A percentile compares a stretch with the other conserved stretches of the same genome.
Evolutionary conservation across 345 rosid species (phyloP).

Genomic region (Gossypium rotundifolium): DNA sequence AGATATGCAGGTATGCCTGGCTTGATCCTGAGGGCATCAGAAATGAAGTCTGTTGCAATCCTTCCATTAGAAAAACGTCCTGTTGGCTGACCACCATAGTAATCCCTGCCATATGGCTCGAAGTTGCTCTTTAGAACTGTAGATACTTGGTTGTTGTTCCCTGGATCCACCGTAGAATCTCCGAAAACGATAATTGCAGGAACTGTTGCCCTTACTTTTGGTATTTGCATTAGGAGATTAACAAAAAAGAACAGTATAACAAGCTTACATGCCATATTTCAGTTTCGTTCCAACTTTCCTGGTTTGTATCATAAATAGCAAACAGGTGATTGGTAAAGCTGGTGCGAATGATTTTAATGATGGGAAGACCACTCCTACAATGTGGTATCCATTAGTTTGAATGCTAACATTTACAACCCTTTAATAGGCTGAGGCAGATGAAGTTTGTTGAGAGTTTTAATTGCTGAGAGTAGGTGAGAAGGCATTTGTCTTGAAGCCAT

Average conservation of each 20-base stretch:
- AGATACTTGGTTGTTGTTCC: slow-evolving; percentile 67
- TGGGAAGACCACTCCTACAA: not conserved
- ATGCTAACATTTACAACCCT: not conserved
- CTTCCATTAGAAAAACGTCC: slow-evolving; percentile 87
- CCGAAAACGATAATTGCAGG: slow-evolving; percentile 73
- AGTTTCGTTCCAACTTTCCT: not conserved
- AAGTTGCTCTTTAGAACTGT: slow-evolving; percentile 68
- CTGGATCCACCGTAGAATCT: slow-evolving; percentile 77
- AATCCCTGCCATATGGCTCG: slow-evolving; percentile 75
- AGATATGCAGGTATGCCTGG: slow-evolving; percentile 70
- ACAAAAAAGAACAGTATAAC: slow-evolving; percentile 18
- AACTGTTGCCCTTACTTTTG: slow-evolving; percentile 29
- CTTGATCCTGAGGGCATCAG: slow-evolving; percentile 71
- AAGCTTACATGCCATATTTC: slow-evolving; percentile 30
- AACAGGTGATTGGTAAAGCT: slow-evolving; percentile 25
- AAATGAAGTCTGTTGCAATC: slow-evolving; percentile 67
- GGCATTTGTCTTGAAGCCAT: not conserved
- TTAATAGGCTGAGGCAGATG: not conserved
- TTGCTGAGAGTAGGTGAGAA: slow-evolving; percentile 6
- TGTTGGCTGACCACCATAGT: slow-evolving; percentile 46
- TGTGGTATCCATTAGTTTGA: not conserved
- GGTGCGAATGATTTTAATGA: slow-evolving; percentile 24
- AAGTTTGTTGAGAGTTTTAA: slow-evolving; percentile 28
- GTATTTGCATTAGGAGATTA: slow-evolving; percentile 30
- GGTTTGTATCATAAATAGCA: not conserved